These are phyloP conservation scores for Mucor sp. DNA, from an alignment of 371 early-diverging fungal genomes.

Conservation along the genomic window DNA sequence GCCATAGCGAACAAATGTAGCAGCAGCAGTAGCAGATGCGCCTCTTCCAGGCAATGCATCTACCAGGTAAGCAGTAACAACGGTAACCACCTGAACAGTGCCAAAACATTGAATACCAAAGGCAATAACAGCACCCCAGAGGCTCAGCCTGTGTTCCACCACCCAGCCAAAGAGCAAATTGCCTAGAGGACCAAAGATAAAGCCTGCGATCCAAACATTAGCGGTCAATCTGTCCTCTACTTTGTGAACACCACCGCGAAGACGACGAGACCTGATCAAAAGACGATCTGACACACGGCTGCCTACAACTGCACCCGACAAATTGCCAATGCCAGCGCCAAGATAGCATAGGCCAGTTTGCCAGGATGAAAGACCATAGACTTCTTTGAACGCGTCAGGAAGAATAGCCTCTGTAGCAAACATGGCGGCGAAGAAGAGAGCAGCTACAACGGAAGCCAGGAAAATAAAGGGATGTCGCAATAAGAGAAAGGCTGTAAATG, in stretches of 20 bases:
- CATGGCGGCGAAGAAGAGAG: conserved; percentile 52
- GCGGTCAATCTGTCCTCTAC: conserved; percentile 42
- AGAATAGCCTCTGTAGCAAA: conserved; percentile 46
- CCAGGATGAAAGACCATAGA: conserved; percentile 39
- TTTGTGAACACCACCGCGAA: conserved; percentile 33
- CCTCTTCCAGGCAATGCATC: conserved; percentile 45
- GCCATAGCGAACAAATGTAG: conserved; percentile 40
- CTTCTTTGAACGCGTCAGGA: conserved; percentile 26
- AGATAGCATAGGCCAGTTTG: conserved; percentile 36
- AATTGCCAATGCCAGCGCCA: conserved; percentile 31
- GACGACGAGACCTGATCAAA: conserved; percentile 32
- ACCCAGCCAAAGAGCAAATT: conserved; percentile 47
- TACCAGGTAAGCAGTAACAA: conserved; percentile 40
- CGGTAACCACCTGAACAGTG: conserved; percentile 38
- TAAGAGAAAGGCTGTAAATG: conserved; percentile 29
- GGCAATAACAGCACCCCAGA: conserved; percentile 38
- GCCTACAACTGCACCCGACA: conserved; percentile 28
- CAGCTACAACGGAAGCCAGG: conserved; percentile 42
- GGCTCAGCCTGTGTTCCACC: conserved; percentile 28
- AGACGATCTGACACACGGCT: conserved; percentile 43
- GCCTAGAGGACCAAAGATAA: conserved; percentile 37
- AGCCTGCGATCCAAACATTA: conserved; percentile 40
- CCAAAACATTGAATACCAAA: conserved; percentile 52
- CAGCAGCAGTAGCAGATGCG: conserved; percentile 40
- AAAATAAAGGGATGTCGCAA: conserved; percentile 53